A percentile compares a stretch with the other conserved stretches of the same genome.
phyloP scores from a whole-genome alignment of 495 filamentous ascomycete species.

The Penicillium turbatum region DNA sequence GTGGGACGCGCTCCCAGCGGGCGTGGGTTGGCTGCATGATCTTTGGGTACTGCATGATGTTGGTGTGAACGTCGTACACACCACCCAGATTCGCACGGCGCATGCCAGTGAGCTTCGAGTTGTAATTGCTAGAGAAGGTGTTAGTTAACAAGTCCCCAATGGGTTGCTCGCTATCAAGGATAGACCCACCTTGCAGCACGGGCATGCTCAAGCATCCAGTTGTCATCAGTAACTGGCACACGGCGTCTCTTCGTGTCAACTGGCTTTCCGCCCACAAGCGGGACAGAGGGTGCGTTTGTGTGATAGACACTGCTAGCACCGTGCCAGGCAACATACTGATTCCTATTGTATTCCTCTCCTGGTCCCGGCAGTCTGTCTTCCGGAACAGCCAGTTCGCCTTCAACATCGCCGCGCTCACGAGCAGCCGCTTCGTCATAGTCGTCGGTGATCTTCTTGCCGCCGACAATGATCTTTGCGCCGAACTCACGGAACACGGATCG shows the following conservation, averaged over 20 bases:
- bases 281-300: conserved; percentile 70
- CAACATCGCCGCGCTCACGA: conserved; percentile 71
- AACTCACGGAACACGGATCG: conserved; percentile 97
- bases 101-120: conserved; percentile 57
- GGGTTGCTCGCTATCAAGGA: background rate
- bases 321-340: conserved; percentile 97
- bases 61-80: conserved; percentile 91
- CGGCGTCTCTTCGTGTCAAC: conserved; percentile 72
- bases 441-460: conserved; percentile 77
- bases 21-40: conserved; percentile 89
- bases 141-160: conserved; percentile 22
- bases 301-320: conserved; percentile 95
- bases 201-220: conserved; percentile 96
- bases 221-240: conserved; percentile 87
- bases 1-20: conserved; percentile 64
- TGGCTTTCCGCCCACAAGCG: conserved; percentile 68
- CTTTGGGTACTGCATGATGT: conserved; percentile 77
- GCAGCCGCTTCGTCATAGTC: conserved; percentile 85
- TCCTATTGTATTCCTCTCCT: conserved; percentile 81
- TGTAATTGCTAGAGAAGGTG: conserved; percentile 63
- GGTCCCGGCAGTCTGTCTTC: conserved; percentile 67
- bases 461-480: conserved; percentile 88
- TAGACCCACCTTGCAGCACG: conserved; percentile 73
- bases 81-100: conserved; percentile 68
- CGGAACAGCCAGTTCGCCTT: conserved; percentile 87